Conservation (phyloP, 1,284 basidiomycete genomes). For the Cutaneotrichosporon mucoides region DNA sequence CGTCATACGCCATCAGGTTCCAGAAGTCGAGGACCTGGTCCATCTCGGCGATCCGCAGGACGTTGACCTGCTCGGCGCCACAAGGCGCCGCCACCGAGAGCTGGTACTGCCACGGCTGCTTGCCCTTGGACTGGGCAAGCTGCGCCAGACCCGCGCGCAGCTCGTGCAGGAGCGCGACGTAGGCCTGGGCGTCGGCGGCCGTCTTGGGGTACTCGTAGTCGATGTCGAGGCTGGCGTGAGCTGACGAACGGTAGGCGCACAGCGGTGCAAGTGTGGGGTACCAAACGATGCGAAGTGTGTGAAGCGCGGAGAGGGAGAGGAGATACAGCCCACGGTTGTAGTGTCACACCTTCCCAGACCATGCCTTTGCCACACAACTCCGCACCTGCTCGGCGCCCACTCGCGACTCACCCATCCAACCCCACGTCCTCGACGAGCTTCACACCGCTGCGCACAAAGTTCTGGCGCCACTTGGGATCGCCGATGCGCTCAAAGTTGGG, state of each 20-base stretch:
- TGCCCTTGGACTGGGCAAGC: conserved; percentile 39
- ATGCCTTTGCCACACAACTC: too few relatives aligned
- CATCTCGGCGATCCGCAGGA: conserved; percentile 67
- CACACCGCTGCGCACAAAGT: conserved; percentile 69
- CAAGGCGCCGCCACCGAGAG: conserved; percentile 73
- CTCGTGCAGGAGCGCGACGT: conserved; percentile 51
- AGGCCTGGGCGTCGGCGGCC: conserved; percentile 50
- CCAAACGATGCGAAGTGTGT: too few relatives aligned
- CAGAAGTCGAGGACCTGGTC: conserved; percentile 69
- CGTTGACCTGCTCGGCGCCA: conserved; percentile 63
- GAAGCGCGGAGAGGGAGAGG: too few relatives aligned
- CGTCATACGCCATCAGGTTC: conserved; percentile 70
- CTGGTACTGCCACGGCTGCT: conserved; percentile 46
- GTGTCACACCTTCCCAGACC: too few relatives aligned
- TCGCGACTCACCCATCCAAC: conserved; percentile 77
- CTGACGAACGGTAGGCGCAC: too few relatives aligned
- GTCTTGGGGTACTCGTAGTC: conserved; percentile 55
- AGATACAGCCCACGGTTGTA: too few relatives aligned
- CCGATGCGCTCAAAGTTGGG: conserved; percentile 57
- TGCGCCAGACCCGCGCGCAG: conserved; percentile 50
- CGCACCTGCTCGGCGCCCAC: too few relatives aligned
- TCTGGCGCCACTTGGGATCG: conserved; percentile 57
- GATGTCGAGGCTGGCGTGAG: conserved; percentile 26
- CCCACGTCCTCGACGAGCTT: conserved; percentile 78
- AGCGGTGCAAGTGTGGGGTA: too few relatives aligned